Conservation (phyloP, 179 eudicot genomes). For the Dionaea muscipula region DNA sequence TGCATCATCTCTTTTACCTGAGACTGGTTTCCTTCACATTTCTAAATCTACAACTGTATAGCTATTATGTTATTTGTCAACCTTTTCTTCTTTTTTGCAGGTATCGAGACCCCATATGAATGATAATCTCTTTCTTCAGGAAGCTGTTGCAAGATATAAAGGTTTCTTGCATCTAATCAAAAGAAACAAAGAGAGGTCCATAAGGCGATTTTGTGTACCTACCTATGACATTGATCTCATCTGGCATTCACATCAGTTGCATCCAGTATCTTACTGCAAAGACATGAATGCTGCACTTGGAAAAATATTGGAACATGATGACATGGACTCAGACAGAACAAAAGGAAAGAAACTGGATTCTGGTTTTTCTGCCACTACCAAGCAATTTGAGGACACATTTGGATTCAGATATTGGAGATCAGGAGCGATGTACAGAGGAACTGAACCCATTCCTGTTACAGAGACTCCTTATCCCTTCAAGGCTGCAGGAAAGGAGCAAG, state of each 20-base stretch:
- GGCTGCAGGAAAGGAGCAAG: constrained; percentile 16
- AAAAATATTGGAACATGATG: constrained; percentile 81
- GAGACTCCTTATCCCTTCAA: constrained; percentile 29
- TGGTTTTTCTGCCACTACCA: constrained; percentile 78
- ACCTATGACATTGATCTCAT: constrained; percentile 88
- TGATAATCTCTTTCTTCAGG: constrained; percentile 49
- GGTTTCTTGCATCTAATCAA: constrained; percentile 77
- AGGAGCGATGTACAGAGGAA: constrained; percentile 86
- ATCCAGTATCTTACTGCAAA: constrained; percentile 51
- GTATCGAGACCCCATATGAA: constrained; percentile 54
- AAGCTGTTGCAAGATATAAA: constrained; percentile 81
- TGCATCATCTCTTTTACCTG: neutral
- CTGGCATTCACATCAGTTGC: constrained; percentile 87
- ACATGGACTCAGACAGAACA: constrained; percentile 75
- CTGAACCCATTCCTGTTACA: constrained; percentile 53
- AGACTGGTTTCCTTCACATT: neutral
- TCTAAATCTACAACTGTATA: neutral
- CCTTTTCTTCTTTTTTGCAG: constrained; percentile 18
- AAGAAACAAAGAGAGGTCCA: constrained; percentile 43
- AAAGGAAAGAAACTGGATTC: constrained; percentile 79
- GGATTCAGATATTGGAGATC: constrained; percentile 93
- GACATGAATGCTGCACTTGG: constrained; percentile 50
- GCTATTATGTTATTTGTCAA: neutral
- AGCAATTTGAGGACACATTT: constrained; percentile 66
- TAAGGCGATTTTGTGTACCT: constrained; percentile 62